Percentiles rank a stretch among this genome's conserved stretches.
phyloP scores from a whole-genome alignment of 176 grass and related monocot genomes.

The Elymus sibiricus region DNA sequence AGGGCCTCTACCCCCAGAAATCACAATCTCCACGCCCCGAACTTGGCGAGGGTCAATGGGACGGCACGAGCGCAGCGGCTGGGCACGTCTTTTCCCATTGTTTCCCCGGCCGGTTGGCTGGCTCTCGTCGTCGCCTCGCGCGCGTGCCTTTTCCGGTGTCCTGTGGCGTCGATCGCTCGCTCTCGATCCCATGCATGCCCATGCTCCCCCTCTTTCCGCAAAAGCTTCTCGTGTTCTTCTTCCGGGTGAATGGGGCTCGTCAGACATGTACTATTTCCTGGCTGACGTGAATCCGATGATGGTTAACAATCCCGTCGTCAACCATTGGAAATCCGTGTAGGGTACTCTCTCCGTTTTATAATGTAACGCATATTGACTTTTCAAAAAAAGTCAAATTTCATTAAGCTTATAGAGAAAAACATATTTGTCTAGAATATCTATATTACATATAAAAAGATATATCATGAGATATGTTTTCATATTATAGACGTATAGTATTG shows the following conservation, averaged over 20 bases:
- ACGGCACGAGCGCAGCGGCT: not conserved
- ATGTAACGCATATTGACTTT: too few species aligned
- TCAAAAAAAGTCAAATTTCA: too few species aligned
- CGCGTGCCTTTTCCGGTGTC: not conserved
- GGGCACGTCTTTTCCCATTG: slow-evolving; percentile 24
- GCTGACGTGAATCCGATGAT: not conserved
- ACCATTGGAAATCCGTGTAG: not conserved
- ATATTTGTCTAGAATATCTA: too few species aligned
- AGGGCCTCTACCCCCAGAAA: not conserved
- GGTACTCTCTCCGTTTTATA: too few species aligned
- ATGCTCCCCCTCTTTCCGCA: not conserved
- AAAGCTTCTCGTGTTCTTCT: not conserved
- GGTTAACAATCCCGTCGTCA: not conserved
- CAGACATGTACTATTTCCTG: not conserved
- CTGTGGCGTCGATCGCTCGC: not conserved
- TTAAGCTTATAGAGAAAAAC: too few species aligned
- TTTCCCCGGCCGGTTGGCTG: not conserved
- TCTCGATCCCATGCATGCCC: not conserved
- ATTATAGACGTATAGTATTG: too few species aligned
- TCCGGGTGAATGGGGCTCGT: not conserved
- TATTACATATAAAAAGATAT: too few species aligned
- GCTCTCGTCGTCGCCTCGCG: slow-evolving; percentile 1
- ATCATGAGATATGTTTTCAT: too few species aligned
- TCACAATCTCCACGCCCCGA: slow-evolving; percentile 18
- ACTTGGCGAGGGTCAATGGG: slow-evolving; percentile 5